Conservation (phyloP, 345 rosid genomes). For the Nasturtium officinale region DNA sequence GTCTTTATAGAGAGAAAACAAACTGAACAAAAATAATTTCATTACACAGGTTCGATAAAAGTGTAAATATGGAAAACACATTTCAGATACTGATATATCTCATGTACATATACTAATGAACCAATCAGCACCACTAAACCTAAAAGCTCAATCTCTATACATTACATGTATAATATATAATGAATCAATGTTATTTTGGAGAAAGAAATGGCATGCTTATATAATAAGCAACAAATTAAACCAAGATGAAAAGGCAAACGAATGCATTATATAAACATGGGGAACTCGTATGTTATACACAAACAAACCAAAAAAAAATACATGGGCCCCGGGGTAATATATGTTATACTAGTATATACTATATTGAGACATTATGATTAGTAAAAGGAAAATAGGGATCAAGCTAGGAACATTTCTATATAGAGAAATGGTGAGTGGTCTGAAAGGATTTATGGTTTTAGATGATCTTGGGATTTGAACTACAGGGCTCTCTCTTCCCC, state of each 20-base stretch:
- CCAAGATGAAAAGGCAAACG: background rate
- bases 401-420: slow-evolving; percentile 27
- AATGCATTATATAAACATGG: background rate
- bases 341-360: too few relatives aligned
- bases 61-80: slow-evolving; percentile 2
- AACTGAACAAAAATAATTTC: background rate
- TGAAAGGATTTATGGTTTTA: slow-evolving; percentile 30
- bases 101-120: too few relatives aligned
- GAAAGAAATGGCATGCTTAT: background rate
- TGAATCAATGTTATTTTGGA: too few relatives aligned
- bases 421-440: slow-evolving; percentile 17
- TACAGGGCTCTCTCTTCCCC: slow-evolving; percentile 9
- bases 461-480: slow-evolving; percentile 36
- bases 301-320: background rate
- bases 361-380: slow-evolving; percentile 34
- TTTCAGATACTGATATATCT: background rate
- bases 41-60: background rate
- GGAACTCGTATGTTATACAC: background rate
- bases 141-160: too few relatives aligned
- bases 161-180: too few relatives aligned
- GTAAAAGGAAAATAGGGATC: slow-evolving; percentile 31
- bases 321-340: too few relatives aligned
- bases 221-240: background rate
- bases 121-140: too few relatives aligned
- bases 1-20: background rate